These are phyloP conservation scores for Orobanche coerulescens DNA, from an alignment of 257 asterid species.

Conservation along the genomic window DNA sequence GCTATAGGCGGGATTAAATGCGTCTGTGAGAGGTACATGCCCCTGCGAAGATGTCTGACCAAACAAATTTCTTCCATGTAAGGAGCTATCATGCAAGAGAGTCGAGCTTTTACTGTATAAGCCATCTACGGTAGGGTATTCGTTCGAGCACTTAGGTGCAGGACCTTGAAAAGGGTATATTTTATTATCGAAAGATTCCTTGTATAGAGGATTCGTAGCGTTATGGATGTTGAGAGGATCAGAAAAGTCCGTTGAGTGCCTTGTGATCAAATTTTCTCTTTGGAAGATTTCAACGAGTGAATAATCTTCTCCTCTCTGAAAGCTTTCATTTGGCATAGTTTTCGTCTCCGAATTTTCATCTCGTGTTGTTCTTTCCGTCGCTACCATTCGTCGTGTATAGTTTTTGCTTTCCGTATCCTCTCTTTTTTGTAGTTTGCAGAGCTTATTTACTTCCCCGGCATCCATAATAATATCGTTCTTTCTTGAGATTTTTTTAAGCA, in stretches of 20 bases:
- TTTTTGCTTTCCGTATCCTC: constrained; percentile 1
- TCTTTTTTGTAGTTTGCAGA: constrained; percentile 20
- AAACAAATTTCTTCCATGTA: constrained; percentile 19
- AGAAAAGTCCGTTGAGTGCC: neutral
- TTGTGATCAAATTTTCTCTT: too few species aligned
- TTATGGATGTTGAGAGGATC: constrained; percentile 18
- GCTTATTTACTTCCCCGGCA: constrained; percentile 11
- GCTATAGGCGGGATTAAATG: constrained; percentile 16
- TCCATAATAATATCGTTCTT: too few species aligned
- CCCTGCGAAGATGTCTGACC: constrained; percentile 11
- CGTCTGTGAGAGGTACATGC: neutral
- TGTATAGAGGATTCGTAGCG: constrained; percentile 8
- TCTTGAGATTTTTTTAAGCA: neutral
- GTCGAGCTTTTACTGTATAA: constrained; percentile 19
- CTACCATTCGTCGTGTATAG: neutral
- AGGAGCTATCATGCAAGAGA: constrained; percentile 23
- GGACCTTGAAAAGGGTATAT: constrained; percentile 7
- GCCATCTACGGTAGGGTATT: constrained; percentile 13
- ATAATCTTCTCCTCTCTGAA: constrained; percentile 7
- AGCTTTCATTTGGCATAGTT: neutral
- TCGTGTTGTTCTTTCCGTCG: constrained; percentile 4
- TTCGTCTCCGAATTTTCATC: constrained; percentile 18
- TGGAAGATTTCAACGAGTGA: constrained; percentile 8
- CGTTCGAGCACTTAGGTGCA: neutral
- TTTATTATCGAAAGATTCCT: constrained; percentile 4